Evolutionary conservation across 495 filamentous ascomycete genomes (phyloP).

Genomic region (Trypethelium eluteriae): DNA sequence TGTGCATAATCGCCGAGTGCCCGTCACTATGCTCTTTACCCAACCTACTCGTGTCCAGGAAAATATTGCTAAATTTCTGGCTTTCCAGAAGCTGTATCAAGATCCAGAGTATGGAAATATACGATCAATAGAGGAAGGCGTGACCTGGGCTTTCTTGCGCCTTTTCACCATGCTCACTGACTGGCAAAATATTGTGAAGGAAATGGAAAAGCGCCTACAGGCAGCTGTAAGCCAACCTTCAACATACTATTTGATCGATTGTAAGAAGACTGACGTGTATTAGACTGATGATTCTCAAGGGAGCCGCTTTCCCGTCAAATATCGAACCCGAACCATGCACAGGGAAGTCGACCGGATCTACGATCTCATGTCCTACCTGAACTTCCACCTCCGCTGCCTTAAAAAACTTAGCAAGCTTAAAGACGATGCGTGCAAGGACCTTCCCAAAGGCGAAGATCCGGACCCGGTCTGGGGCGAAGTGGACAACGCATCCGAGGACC

Average conservation of each 20-base stretch:
- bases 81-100: conserved; percentile 21
- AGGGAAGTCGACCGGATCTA: conserved; percentile 24
- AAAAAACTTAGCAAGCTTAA: conserved; percentile 27
- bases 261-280: neutral
- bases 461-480: conserved; percentile 26
- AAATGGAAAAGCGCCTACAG: conserved; percentile 19
- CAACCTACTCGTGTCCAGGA: conserved; percentile 20
- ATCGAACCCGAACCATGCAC: conserved; percentile 22
- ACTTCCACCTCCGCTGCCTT: conserved; percentile 21
- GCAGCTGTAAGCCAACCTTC: conserved; percentile 20
- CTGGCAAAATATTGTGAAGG: conserved; percentile 27
- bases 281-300: conserved; percentile 4
- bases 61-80: conserved; percentile 22
- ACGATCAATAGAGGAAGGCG: conserved; percentile 22
- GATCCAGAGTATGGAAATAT: conserved; percentile 20
- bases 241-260: no score
- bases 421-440: neutral
- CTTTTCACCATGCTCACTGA: conserved; percentile 25
- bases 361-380: conserved; percentile 25
- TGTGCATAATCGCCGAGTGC: conserved; percentile 15
- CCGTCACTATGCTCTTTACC: conserved; percentile 27
- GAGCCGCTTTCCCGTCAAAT: conserved; percentile 18
- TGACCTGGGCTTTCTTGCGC: conserved; percentile 26
- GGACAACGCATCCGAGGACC: conserved; percentile 24
- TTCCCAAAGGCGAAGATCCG: conserved; percentile 3